phyloP scores from a whole-genome alignment of 2,329 filamentous ascomycete genomes.

The Berkeleyomyces basicola region DNA sequence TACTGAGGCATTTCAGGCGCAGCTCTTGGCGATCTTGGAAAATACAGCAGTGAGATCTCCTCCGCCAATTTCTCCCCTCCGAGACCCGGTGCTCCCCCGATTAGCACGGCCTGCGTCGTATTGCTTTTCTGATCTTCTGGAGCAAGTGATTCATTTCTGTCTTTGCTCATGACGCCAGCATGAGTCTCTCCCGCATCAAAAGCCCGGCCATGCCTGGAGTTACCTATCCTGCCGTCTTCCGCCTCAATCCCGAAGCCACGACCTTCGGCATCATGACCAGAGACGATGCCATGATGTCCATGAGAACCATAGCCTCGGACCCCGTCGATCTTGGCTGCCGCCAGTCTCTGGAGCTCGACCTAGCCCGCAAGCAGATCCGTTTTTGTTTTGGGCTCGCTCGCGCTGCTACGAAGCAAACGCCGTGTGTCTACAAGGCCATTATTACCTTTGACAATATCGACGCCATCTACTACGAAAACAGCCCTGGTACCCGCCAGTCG shows the following conservation, averaged over 20 bases:
- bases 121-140: neutral
- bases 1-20: neutral
- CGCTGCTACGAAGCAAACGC: neutral
- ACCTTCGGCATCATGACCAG: slow-evolving; percentile 7
- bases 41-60: neutral
- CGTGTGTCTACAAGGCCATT: slow-evolving; percentile 23
- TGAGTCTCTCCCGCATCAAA: slow-evolving; percentile 1
- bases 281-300: slow-evolving; percentile 3
- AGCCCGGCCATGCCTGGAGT: neutral
- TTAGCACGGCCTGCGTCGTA: neutral
- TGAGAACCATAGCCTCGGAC: slow-evolving; percentile 3
- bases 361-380: slow-evolving; percentile 8
- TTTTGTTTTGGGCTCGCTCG: slow-evolving; percentile 5
- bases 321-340: neutral
- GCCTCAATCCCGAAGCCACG: neutral
- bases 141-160: neutral
- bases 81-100: neutral
- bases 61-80: neutral
- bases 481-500: neutral
- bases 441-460: slow-evolving; percentile 32
- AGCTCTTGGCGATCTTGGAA: neutral
- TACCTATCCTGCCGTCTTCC: slow-evolving; percentile 4
- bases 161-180: neutral
- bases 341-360: slow-evolving; percentile 7
- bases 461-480: slow-evolving; percentile 23